A percentile compares a stretch with the other conserved stretches of the same genome.
phyloP scores from a whole-genome alignment of 441 rosid species.

The Corymbia calophylla region DNA sequence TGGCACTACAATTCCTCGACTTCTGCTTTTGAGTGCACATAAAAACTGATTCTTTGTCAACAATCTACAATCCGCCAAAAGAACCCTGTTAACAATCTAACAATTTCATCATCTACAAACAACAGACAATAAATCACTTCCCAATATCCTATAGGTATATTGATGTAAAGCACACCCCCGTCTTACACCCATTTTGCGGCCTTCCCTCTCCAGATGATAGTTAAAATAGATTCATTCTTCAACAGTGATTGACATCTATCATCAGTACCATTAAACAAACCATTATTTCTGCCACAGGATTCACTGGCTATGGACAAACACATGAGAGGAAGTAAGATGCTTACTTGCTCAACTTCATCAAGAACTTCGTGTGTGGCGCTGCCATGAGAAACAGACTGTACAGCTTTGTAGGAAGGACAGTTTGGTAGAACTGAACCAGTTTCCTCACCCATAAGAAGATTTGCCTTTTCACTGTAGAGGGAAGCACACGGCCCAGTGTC shows the following conservation, averaged over 20 bases:
- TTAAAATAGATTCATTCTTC: neutral
- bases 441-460: neutral
- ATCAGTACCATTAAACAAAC: slow-evolving; percentile 1
- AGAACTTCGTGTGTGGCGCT: neutral
- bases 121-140: neutral
- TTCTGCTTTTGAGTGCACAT: slow-evolving; percentile 1
- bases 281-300: neutral
- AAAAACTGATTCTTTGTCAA: neutral
- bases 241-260: slow-evolving; percentile 13
- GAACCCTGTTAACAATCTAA: slow-evolving; percentile 12
- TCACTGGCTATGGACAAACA: neutral
- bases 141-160: neutral
- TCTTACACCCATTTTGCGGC: slow-evolving; percentile 4
- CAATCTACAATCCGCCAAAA: slow-evolving; percentile 20
- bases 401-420: neutral
- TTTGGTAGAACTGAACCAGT: slow-evolving; percentile 1
- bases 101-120: neutral
- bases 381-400: neutral
- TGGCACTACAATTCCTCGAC: neutral
- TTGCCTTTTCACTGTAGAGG: slow-evolving; percentile 11
- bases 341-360: slow-evolving; percentile 6
- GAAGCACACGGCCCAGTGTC: slow-evolving; percentile 37
- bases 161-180: neutral
- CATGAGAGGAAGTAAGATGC: neutral
- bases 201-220: slow-evolving; percentile 3